Base-by-base conservation (phyloP, 768 basidiomycete species). In the Coprinopsis sp. region DNA sequence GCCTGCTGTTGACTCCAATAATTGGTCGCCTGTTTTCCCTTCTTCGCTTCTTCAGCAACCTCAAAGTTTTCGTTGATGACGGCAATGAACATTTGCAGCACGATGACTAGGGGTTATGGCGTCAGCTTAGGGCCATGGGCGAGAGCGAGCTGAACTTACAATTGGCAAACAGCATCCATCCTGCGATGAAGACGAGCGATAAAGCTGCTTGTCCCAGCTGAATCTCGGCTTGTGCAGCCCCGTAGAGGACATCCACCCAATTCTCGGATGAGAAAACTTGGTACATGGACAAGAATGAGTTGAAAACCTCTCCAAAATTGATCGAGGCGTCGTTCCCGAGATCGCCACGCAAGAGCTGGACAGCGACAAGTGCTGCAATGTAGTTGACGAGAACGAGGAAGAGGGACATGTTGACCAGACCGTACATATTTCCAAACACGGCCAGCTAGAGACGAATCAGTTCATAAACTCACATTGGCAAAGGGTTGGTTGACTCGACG, bases 41-140 rank as follows among this genome's bases (percentile, higher is more conserved):
- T 81, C 70, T 97, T 97, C 22, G 82, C 77, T 59, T 94, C 91
- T 58, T 97, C 95, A 0, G 91, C 91, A 4, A 96, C 81, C 19
- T 84, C 75, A 56, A 98, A 97, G 64, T 94, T 95, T 71, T 94
- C 92, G 58, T 93, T 90, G 72, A 96, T 92, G 36, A 95, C 92
- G 27, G 95, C 95, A 57, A 98, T 90, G 70, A 97, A 96, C 84
- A 97, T 87, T 60, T 95, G 92, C 39, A 95, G 63, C 7, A 95
- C 74, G 56, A 95, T 90, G 71, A 91, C 93, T 94, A 44, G 6
- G 43, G 16, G 7, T n/a, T 36, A 31, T n/a, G 18, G 11, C 38
- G 38, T 48, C 22, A 56, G 38, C 12, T 44, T 29, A 22, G 18
- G 34, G 13, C 14, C 19, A 27, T 4, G 22, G 22, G 19, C 31